Evolutionary conservation across 768 basidiomycete species (phyloP), one percentile per base, ranked within the genome.

Genomic region (Russula brevipes): DNA sequence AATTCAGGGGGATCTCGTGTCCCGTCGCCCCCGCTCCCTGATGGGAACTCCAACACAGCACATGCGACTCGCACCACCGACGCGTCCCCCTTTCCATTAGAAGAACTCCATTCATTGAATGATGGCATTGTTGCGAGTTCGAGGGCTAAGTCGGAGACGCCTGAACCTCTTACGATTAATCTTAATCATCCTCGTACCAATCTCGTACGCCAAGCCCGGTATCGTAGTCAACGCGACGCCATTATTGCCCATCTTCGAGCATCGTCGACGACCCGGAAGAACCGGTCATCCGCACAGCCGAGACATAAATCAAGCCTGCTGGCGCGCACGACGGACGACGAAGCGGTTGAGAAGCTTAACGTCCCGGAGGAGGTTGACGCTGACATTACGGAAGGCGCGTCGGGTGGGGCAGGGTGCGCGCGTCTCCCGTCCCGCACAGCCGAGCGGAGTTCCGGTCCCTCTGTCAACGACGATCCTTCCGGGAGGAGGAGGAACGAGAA

Each of bases 181-280:
- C 30, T 31, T 16, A 16, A 57, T 36, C 56, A n/a, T 41, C 17
- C 14, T 51, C 51, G 47, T 24, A 9, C 63, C 44, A 61, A 42
- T 36, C 59, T 54, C 35, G 19, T 24, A 2, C 69, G 72, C 45
- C 66, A 66, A 53, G 72, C 73, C 46, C 78, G 78, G 60, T 73
- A 76, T 63, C 77, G 75, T 65, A 79, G 73, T 65, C 74, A 84
- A 39, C 72, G 75, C 47, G 78, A 81, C 58, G 78, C 81, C 14
- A 76, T 85, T 4, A 80, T 78, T 45, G 79, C 79, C 1, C 76
- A 84, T 69, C 78, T 85, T 54, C 65, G 67, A 11, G 60, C 69
- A 7, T 45, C 55, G 5, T 38, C 49, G 46, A 31, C 36, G 17
- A 54, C 47, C 19, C 64, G 63, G 58, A 60, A 50, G 46, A 46